A percentile compares a stretch with the other conserved stretches of the same genome.
Conservation (phyloP, 225 moss, liverwort and hornwort genomes). For the Neckera pumila region DNA sequence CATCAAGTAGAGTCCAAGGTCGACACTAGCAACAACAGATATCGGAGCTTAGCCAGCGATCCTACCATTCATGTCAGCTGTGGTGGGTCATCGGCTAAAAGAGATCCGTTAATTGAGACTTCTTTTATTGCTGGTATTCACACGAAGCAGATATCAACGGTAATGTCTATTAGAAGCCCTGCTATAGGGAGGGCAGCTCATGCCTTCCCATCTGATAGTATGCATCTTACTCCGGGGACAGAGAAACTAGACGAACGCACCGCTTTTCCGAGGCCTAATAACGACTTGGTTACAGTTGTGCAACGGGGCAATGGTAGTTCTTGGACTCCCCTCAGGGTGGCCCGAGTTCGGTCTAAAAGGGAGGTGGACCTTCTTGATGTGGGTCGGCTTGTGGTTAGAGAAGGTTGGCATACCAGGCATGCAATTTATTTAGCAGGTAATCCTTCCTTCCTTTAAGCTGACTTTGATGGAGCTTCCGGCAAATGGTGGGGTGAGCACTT, state of each 20-base stretch:
- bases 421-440: conserved; percentile 83
- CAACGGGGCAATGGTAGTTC: conserved; percentile 12
- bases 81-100: background rate
- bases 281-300: conserved; percentile 15
- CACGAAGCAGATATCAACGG: background rate
- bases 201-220: background rate
- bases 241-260: background rate
- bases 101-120: background rate
- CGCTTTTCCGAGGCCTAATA: background rate
- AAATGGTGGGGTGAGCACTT: background rate
- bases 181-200: background rate
- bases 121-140: background rate
- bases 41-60: background rate
- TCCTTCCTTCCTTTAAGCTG: background rate
- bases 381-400: conserved; percentile 47
- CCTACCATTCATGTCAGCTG: background rate
- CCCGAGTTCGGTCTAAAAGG: conserved; percentile 24
- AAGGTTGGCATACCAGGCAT: conserved; percentile 62
- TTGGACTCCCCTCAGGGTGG: conserved; percentile 13
- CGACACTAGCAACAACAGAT: background rate
- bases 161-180: background rate
- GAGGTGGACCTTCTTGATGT: conserved; percentile 53
- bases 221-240: background rate
- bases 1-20: background rate
- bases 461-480: background rate